These are phyloP conservation scores for Heterobasidion irregulare DNA, from an alignment of 1,284 basidiomycete species.

Conservation along the genomic window DNA sequence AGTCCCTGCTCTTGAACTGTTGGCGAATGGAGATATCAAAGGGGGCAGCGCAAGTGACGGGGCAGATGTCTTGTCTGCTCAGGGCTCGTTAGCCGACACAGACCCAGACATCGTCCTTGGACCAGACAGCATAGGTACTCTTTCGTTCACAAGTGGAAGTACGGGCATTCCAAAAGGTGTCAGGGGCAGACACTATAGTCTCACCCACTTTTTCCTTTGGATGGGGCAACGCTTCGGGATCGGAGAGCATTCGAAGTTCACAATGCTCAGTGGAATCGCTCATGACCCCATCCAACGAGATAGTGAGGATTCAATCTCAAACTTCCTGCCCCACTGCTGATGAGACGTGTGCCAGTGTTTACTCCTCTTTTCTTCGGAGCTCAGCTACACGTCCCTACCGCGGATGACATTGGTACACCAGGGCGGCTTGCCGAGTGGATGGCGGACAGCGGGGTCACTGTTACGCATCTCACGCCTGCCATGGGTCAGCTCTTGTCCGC, in stretches of 20 bases:
- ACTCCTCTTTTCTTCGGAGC: slow-evolving; percentile 98
- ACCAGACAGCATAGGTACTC: slow-evolving; percentile 91
- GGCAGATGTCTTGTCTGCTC: slow-evolving; percentile 46
- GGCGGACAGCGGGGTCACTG: slow-evolving; percentile 83
- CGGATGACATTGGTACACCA: slow-evolving; percentile 96
- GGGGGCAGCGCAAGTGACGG: slow-evolving; percentile 48
- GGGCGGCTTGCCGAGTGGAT: slow-evolving; percentile 98
- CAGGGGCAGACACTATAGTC: slow-evolving; percentile 87
- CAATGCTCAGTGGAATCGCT: slow-evolving; percentile 98
- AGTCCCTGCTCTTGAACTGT: slow-evolving; percentile 83
- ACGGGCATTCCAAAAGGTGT: slow-evolving; percentile 99
- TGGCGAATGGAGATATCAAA: slow-evolving; percentile 50
- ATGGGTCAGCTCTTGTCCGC: slow-evolving; percentile 99
- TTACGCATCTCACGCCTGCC: slow-evolving; percentile 96
- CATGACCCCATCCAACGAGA: slow-evolving; percentile 99
- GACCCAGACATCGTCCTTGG: slow-evolving; percentile 84
- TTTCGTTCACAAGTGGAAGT: slow-evolving; percentile 96
- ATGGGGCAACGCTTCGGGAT: slow-evolving; percentile 90
- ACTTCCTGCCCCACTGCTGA: not conserved
- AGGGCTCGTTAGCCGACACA: slow-evolving; percentile 46
- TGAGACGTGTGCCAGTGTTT: slow-evolving; percentile 61
- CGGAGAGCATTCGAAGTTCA: slow-evolving; percentile 76
- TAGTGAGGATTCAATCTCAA: slow-evolving; percentile 50
- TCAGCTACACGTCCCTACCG: slow-evolving; percentile 91
- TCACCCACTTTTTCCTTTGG: slow-evolving; percentile 99